These are phyloP conservation scores for Pythium folliculosum DNA, from an alignment of 352 stramenopile species.

Conservation along the genomic window DNA sequence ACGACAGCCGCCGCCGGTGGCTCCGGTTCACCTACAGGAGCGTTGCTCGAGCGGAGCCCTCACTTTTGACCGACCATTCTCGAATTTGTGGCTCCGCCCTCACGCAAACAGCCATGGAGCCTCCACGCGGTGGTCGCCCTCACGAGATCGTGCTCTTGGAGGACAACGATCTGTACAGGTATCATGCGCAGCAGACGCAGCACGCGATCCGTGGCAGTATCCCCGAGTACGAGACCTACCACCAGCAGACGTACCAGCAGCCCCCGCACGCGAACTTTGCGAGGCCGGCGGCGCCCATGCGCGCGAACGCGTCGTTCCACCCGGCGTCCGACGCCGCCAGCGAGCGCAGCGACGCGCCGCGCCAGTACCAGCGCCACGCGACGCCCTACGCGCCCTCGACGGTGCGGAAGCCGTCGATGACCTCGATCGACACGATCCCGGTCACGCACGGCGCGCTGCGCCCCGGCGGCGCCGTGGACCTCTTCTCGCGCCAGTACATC, in stretches of 20 bases:
- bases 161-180: conserved; percentile 23
- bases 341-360: background rate
- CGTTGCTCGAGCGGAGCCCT: too few species aligned
- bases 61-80: too few species aligned
- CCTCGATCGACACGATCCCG: conserved; percentile 8
- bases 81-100: too few species aligned
- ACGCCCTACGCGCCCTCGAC: conserved; percentile 9
- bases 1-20: too few species aligned
- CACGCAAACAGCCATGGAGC: background rate
- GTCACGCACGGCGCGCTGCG: conserved; percentile 6
- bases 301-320: too few species aligned
- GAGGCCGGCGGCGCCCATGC: too few species aligned
- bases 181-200: conserved; percentile 4
- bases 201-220: background rate
- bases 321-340: background rate
- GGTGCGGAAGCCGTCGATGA: conserved; percentile 1
- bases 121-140: background rate
- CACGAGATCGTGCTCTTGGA: conserved; percentile 25
- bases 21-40: too few species aligned
- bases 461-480: conserved; percentile 4
- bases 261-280: too few species aligned
- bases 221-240: too few species aligned
- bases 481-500: conserved; percentile 8
- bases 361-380: conserved; percentile 11
- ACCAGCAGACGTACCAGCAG: too few species aligned